A percentile compares a stretch with the other conserved stretches of the same genome.
These are phyloP conservation scores for Neofusicoccum ribis DNA, from an alignment of 2,329 filamentous ascomycete species.

Conservation along the genomic window DNA sequence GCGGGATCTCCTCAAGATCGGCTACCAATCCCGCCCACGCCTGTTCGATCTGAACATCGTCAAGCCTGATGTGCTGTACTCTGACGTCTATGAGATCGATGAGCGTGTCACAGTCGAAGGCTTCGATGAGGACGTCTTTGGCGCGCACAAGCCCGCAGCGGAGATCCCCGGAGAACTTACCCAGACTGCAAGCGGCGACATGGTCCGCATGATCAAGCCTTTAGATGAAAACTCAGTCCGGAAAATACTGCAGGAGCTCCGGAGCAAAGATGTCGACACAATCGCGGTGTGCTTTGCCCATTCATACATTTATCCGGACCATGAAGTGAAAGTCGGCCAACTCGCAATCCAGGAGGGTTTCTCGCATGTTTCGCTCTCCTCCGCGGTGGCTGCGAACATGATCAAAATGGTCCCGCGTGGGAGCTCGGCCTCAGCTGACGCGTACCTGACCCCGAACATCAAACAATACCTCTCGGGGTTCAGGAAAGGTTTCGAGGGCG, in stretches of 20 bases:
- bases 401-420: conserved; percentile 30
- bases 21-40: conserved; percentile 28
- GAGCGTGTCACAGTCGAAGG: conserved; percentile 29
- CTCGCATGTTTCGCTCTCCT: conserved; percentile 55
- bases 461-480: conserved; percentile 29
- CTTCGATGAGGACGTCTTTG: conserved; percentile 38
- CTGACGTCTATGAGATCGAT: conserved; percentile 27
- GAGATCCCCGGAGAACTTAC: conserved; percentile 21
- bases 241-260: conserved; percentile 27
- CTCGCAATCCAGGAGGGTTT: conserved; percentile 33
- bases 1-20: conserved; percentile 55
- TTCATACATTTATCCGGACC: conserved; percentile 34
- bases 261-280: conserved; percentile 35
- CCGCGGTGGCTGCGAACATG: conserved; percentile 50
- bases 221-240: conserved; percentile 17
- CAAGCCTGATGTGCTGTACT: conserved; percentile 25
- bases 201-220: conserved; percentile 23
- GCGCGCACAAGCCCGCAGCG: conserved; percentile 34
- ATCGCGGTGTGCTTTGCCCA: conserved; percentile 38
- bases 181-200: conserved; percentile 24
- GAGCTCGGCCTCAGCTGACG: conserved; percentile 29
- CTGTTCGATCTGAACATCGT: conserved; percentile 29
- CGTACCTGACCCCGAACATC: conserved; percentile 31
- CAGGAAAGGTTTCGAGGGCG: conserved; percentile 43
- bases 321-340: conserved; percentile 30